A percentile compares a stretch with the other conserved stretches of the same genome.
These are phyloP conservation scores for Termitomyces sp. DNA, from an alignment of 768 basidiomycete genomes.

Conservation along the genomic window DNA sequence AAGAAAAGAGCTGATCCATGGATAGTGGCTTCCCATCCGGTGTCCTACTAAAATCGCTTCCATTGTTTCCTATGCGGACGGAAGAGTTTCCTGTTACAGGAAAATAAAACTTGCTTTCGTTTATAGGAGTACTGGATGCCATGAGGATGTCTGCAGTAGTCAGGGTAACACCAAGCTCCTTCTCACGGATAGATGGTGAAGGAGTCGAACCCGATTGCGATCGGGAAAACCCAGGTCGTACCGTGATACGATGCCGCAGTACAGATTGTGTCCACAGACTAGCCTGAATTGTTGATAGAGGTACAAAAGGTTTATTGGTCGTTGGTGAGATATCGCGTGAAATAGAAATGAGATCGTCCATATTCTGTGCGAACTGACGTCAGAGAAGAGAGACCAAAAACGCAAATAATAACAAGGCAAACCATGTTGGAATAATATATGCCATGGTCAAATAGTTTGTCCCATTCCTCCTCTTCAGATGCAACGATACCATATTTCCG, in stretches of 20 bases:
- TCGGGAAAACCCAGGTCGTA: slow-evolving; percentile 33
- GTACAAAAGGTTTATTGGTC: slow-evolving; percentile 65
- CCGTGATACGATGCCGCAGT: slow-evolving; percentile 55
- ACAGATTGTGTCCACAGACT: slow-evolving; percentile 77
- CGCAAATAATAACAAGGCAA: slow-evolving; percentile 12
- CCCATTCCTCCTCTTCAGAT: slow-evolving; percentile 69
- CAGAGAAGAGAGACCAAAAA: neutral
- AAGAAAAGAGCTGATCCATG: slow-evolving; percentile 68
- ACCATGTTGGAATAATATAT: slow-evolving; percentile 91
- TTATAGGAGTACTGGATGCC: slow-evolving; percentile 16
- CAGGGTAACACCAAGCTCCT: slow-evolving; percentile 64
- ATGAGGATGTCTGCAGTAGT: slow-evolving; percentile 47
- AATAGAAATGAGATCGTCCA: slow-evolving; percentile 74
- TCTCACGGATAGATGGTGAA: slow-evolving; percentile 38
- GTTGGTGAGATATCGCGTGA: slow-evolving; percentile 71
- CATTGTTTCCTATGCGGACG: slow-evolving; percentile 67
- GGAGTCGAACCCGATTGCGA: slow-evolving; percentile 3
- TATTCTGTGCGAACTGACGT: slow-evolving; percentile 42
- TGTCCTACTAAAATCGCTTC: slow-evolving; percentile 35
- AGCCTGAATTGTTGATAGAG: slow-evolving; percentile 60
- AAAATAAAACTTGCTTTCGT: slow-evolving; percentile 42
- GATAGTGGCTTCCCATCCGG: slow-evolving; percentile 30
- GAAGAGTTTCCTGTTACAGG: slow-evolving; percentile 68
- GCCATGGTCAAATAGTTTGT: slow-evolving; percentile 62
- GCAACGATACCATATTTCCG: slow-evolving; percentile 45